These are phyloP conservation scores for Pleurotus eryngii DNA, from an alignment of 768 basidiomycete genomes.

Conservation along the genomic window DNA sequence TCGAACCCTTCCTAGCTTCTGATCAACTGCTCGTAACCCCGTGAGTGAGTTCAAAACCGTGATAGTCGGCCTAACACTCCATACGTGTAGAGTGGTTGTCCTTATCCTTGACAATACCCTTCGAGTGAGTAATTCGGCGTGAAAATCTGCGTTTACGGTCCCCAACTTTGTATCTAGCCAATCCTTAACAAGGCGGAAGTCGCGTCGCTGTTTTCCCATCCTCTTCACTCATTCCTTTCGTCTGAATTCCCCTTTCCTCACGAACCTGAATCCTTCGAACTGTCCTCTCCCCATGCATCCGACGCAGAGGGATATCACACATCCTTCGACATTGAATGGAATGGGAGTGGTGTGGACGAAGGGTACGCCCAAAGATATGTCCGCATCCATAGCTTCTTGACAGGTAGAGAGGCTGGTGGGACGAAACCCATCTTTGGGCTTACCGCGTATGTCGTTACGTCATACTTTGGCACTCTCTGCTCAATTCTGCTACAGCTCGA, in stretches of 20 bases:
- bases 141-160: not conserved
- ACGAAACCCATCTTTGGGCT: slow-evolving; percentile 88
- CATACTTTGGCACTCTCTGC: not conserved
- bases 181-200: slow-evolving; percentile 81
- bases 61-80: not conserved
- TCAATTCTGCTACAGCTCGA: slow-evolving; percentile 28
- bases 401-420: slow-evolving; percentile 80
- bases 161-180: slow-evolving; percentile 43
- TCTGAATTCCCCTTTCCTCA: slow-evolving; percentile 54
- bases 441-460: slow-evolving; percentile 62
- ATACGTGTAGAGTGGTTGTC: slow-evolving; percentile 68
- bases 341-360: slow-evolving; percentile 30
- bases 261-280: slow-evolving; percentile 51
- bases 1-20: slow-evolving; percentile 77
- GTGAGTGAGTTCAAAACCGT: slow-evolving; percentile 57
- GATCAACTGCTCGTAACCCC: slow-evolving; percentile 78
- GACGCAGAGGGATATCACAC: slow-evolving; percentile 51
- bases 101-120: slow-evolving; percentile 78
- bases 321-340: slow-evolving; percentile 48
- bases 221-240: slow-evolving; percentile 68
- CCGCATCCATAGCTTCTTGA: slow-evolving; percentile 78
- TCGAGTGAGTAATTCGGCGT: slow-evolving; percentile 40
- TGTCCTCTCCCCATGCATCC: slow-evolving; percentile 20
- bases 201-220: slow-evolving; percentile 79
- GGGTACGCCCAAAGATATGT: slow-evolving; percentile 16